phyloP scores from a whole-genome alignment of 345 rosid species.

The Euphorbia lathyris region DNA sequence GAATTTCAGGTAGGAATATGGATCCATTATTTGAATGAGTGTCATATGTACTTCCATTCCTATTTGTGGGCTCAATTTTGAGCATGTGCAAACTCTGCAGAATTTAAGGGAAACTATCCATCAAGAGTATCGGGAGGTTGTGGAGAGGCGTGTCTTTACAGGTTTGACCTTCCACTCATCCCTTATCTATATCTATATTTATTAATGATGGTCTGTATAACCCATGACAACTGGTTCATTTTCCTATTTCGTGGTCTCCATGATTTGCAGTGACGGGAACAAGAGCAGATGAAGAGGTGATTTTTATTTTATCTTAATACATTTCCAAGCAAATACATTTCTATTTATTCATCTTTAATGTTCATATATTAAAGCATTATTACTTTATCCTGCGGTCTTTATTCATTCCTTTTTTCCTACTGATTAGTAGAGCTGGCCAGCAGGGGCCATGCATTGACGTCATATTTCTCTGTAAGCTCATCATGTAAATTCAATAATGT shows the following conservation, averaged over 20 bases:
- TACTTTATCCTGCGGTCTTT: not conserved
- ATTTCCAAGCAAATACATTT: constrained; percentile 1
- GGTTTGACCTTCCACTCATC: constrained; percentile 43
- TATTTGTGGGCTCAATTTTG: not conserved
- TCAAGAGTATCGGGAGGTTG: constrained; percentile 92
- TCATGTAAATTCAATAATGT: constrained; percentile 16
- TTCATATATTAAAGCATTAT: not conserved
- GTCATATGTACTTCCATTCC: not conserved
- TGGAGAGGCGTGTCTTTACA: constrained; percentile 94
- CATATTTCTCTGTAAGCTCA: constrained; percentile 9
- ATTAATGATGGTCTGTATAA: constrained; percentile 8
- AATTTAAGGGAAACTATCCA: constrained; percentile 79
- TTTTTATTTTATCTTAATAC: constrained; percentile 6
- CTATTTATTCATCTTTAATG: not conserved
- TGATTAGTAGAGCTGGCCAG: not conserved
- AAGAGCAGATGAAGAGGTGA: constrained; percentile 90
- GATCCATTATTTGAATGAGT: not conserved
- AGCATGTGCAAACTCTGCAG: constrained; percentile 36
- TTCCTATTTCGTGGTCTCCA: constrained; percentile 23
- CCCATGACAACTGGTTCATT: constrained; percentile 18
- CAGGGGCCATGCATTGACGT: no score
- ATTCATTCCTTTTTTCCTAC: not conserved
- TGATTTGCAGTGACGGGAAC: constrained; percentile 65
- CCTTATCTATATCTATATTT: not conserved
- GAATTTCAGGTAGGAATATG: constrained; percentile 68